Conservation (phyloP, 352 stramenopile species). For the Globisporangium polare region DNA sequence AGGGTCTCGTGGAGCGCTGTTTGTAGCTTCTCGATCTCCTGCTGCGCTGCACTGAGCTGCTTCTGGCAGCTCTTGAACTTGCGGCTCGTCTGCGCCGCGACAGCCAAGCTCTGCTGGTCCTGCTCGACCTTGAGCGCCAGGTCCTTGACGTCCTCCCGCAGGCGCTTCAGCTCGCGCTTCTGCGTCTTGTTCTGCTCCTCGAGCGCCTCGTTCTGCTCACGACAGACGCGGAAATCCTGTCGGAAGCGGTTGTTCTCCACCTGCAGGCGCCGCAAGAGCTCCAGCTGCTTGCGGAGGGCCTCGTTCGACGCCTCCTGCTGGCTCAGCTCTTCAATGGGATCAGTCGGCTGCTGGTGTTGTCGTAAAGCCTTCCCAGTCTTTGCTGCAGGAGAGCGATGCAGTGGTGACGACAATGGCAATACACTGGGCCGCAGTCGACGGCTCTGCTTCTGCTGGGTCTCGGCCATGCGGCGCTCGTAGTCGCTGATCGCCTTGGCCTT, state of each 20-base stretch:
- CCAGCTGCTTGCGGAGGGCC: slow-evolving; percentile 56
- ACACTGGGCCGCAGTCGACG: not conserved
- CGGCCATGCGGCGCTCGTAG: slow-evolving; percentile 25
- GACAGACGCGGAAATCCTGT: slow-evolving; percentile 37
- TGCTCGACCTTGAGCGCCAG: slow-evolving; percentile 28
- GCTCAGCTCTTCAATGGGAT: slow-evolving; percentile 29
- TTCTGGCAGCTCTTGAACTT: slow-evolving; percentile 50
- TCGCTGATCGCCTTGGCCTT: slow-evolving; percentile 35
- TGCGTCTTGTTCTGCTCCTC: slow-evolving; percentile 38
- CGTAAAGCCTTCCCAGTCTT: not conserved
- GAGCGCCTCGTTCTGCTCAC: slow-evolving; percentile 42
- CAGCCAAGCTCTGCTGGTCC: slow-evolving; percentile 30
- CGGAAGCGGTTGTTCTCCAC: slow-evolving; percentile 73
- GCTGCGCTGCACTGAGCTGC: slow-evolving; percentile 25
- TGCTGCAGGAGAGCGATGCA: not conserved
- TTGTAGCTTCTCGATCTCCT: slow-evolving; percentile 37
- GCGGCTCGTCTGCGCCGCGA: slow-evolving; percentile 29
- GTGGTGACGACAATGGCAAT: not conserved
- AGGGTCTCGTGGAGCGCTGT: slow-evolving; percentile 30
- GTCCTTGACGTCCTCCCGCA: slow-evolving; percentile 38
- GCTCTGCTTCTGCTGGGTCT: slow-evolving; percentile 7
- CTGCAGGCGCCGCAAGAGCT: slow-evolving; percentile 63
- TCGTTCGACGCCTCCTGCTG: slow-evolving; percentile 66
- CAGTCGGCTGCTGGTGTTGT: not conserved
- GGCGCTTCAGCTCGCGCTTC: slow-evolving; percentile 42